Conservation (phyloP, 176 grass and related monocot species). For the Oryza brachyantha region DNA sequence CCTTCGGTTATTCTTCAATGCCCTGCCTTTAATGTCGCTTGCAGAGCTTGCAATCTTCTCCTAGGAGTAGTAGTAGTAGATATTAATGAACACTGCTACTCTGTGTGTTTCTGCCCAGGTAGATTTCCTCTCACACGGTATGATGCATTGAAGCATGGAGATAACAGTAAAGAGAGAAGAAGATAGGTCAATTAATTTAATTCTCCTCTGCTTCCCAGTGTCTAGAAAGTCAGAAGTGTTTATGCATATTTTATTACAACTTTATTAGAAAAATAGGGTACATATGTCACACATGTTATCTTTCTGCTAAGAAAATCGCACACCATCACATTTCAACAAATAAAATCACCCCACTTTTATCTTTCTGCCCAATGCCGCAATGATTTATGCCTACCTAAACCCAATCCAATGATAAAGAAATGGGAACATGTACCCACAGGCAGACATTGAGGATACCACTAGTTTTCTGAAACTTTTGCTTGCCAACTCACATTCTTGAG, state of each 20-base stretch:
- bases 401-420: conserved; percentile 33
- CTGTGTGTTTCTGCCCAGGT: conserved; percentile 19
- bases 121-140: conserved; percentile 19
- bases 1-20: conserved; percentile 35
- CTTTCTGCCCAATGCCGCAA: conserved; percentile 1
- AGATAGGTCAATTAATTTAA: neutral
- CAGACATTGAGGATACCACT: neutral
- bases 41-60: conserved; percentile 32
- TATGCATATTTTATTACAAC: conserved; percentile 30
- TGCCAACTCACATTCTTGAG: conserved; percentile 41
- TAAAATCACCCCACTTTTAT: neutral
- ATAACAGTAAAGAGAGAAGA: conserved; percentile 34
- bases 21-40: conserved; percentile 39
- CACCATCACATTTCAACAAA: conserved; percentile 39
- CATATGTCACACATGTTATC: conserved; percentile 37
- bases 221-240: conserved; percentile 33
- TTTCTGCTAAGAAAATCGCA: conserved; percentile 19
- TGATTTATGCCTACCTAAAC: conserved; percentile 30
- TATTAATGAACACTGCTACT: conserved; percentile 42
- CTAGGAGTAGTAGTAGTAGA: conserved; percentile 31
- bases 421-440: conserved; percentile 35
- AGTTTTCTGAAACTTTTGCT: conserved; percentile 22
- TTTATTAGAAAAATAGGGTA: conserved; percentile 1
- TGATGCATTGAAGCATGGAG: neutral
- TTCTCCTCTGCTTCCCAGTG: neutral